Evolutionary conservation across 1,284 basidiomycete species (phyloP), one percentile per base, ranked within the genome.

Genomic region (Meira miltonrushii): DNA sequence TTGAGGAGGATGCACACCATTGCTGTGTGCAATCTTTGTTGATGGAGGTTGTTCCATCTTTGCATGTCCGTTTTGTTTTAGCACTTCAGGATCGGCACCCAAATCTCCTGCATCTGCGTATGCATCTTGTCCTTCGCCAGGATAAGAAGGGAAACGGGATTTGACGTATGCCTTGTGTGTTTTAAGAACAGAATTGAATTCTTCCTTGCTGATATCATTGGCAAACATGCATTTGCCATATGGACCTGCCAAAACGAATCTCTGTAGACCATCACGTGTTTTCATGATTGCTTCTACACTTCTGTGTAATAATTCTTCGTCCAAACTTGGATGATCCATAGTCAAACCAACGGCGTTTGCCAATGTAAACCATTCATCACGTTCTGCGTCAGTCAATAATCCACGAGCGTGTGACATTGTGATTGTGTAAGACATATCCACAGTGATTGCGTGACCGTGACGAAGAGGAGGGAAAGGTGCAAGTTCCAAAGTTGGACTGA

Each of bases 361-460:
- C 2, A 81, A 76, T 19, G 62, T 71, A 71, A 81, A 79, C 71
- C 78, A 79, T 71, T 81, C 76, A 66, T 81, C 79, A 60, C 80
- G 76, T 62, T 81, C 79, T 19, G 61, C 72, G 52, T 79, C 79
- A 65, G 66, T 75, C 61, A 81, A 67, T 55, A 80, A 64, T 38
- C 79, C 79, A 54, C 80, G 75, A 54, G 75, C 73, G 74, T 79
- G 79, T 8, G 79, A 79, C 23, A 81, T 70, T 19, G 79, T 81
- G 59, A 80, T 78, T 33, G 78, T 80, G 75, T 80, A 81, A 17
- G 79, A 78, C 80, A 81, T 81, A 74, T 81, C 80, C 68, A 81
- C 80, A 66, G 69, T 69, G 61, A 81, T 79, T 56, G 80, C 79
- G 65, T 81, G 80, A 17, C 80, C 80, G 68, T 81, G 69, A 19